Evolutionary conservation across 495 filamentous ascomycete genomes (phyloP).

Genomic region (Astrothelium macrocarpum): DNA sequence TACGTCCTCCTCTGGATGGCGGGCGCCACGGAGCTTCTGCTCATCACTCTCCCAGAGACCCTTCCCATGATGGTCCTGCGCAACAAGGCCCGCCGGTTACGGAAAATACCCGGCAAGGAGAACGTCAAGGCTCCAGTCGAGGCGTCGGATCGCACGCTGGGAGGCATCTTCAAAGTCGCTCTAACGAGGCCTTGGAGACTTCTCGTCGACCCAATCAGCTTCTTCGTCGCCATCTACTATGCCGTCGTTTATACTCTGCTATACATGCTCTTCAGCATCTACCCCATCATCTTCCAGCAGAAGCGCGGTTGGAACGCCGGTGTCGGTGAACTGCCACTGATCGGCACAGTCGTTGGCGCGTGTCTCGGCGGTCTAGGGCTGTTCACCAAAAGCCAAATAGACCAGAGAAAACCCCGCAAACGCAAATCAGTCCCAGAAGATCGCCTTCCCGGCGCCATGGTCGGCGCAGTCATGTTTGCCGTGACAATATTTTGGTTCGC

Average conservation of each 20-base stretch:
- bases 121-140: constrained; percentile 40
- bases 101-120: constrained; percentile 37
- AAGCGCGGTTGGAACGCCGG: constrained; percentile 44
- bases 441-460: constrained; percentile 29
- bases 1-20: constrained; percentile 40
- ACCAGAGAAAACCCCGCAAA: constrained; percentile 36
- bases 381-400: constrained; percentile 27
- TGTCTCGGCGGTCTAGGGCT: constrained; percentile 37
- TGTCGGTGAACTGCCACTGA: constrained; percentile 43
- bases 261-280: constrained; percentile 50
- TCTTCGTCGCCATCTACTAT: constrained; percentile 43
- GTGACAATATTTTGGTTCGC: constrained; percentile 49
- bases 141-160: constrained; percentile 32
- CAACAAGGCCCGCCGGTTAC: constrained; percentile 32
- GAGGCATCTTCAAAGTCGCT: constrained; percentile 42
- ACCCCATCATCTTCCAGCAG: constrained; percentile 48
- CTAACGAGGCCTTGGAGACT: constrained; percentile 42
- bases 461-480: constrained; percentile 46
- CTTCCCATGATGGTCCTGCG: constrained; percentile 25
- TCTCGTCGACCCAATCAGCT: constrained; percentile 35
- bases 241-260: constrained; percentile 46
- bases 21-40: constrained; percentile 29
- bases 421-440: constrained; percentile 33
- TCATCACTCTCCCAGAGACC: constrained; percentile 40
- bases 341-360: constrained; percentile 42